Percentiles rank a stretch among this genome's conserved stretches.
These are phyloP conservation scores for Didymella pinodella DNA, from an alignment of 2,329 filamentous ascomycete genomes.

Conservation along the genomic window DNA sequence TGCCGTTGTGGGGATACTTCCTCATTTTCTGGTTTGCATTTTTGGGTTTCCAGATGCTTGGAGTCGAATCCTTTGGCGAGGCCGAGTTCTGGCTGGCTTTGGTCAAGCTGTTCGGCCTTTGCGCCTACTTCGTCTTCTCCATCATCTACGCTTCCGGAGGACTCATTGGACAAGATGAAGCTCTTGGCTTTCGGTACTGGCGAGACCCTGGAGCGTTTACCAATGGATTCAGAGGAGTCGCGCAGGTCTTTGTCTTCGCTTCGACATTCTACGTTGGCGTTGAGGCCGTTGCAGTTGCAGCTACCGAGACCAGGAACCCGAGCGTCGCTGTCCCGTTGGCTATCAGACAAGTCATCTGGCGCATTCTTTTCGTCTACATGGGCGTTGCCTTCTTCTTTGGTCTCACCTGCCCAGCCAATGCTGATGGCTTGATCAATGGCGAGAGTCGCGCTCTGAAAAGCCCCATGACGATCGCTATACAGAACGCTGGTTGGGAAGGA, in stretches of 20 bases:
- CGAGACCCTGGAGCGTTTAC: constrained; percentile 52
- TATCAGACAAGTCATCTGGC: constrained; percentile 57
- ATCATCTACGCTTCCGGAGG: constrained; percentile 51
- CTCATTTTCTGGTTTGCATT: constrained; percentile 54
- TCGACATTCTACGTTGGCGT: constrained; percentile 53
- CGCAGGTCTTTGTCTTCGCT: constrained; percentile 54
- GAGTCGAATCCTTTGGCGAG: constrained; percentile 54
- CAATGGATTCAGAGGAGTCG: constrained; percentile 53
- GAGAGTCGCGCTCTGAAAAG: constrained; percentile 71
- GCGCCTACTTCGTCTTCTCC: constrained; percentile 52
- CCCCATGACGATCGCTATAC: constrained; percentile 57
- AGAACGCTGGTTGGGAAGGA: constrained; percentile 75
- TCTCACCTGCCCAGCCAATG: constrained; percentile 74
- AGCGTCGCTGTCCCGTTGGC: constrained; percentile 56
- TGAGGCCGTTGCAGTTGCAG: constrained; percentile 49
- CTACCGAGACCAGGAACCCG: constrained; percentile 53
- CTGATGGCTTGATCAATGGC: constrained; percentile 68
- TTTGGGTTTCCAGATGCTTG: constrained; percentile 51
- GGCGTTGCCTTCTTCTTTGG: constrained; percentile 58
- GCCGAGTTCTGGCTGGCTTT: constrained; percentile 55
- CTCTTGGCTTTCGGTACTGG: constrained; percentile 51
- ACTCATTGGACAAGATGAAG: constrained; percentile 41
- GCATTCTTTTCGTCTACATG: constrained; percentile 56
- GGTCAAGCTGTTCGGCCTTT: constrained; percentile 50
- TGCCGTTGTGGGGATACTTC: constrained; percentile 53